Evolutionary conservation across 768 basidiomycete species (phyloP).

Genomic region (Tylopilus subfusipes): DNA sequence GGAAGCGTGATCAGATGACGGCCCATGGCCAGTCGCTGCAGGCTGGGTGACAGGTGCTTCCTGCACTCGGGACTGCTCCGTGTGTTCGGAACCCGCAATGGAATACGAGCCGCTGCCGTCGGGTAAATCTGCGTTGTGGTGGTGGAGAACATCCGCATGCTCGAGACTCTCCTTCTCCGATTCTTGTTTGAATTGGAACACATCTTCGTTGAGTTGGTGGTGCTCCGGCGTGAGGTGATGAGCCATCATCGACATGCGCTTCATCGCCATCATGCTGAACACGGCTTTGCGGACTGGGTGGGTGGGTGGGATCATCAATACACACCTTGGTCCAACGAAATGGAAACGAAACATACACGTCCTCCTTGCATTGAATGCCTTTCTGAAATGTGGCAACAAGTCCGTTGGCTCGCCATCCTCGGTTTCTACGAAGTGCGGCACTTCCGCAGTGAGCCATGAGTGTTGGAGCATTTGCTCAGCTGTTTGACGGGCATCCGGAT

Average conservation of each 20-base stretch:
- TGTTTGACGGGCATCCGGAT: conserved; percentile 77
- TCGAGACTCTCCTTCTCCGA: conserved; percentile 54
- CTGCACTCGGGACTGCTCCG: neutral
- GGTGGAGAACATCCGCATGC: conserved; percentile 46
- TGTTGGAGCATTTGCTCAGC: conserved; percentile 72
- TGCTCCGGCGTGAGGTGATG: conserved; percentile 40
- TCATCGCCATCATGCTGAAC: conserved; percentile 80
- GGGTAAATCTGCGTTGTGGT: conserved; percentile 36
- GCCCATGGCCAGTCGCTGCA: neutral
- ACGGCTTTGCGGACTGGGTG: conserved; percentile 81
- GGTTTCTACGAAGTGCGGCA: conserved; percentile 66
- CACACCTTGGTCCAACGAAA: neutral
- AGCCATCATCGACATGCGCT: conserved; percentile 63
- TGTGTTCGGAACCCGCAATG: neutral
- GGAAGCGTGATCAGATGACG: conserved; percentile 1
- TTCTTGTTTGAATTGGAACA: conserved; percentile 75
- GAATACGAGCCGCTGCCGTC: neutral
- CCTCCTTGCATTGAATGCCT: conserved; percentile 82
- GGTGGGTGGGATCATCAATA: conserved; percentile 2
- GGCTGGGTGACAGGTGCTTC: conserved; percentile 1
- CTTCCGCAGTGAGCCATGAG: conserved; percentile 57
- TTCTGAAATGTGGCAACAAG: conserved; percentile 86
- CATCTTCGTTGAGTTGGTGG: conserved; percentile 51
- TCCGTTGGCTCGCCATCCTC: conserved; percentile 60
- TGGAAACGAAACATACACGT: conserved; percentile 55